A percentile compares a stretch with the other conserved stretches of the same genome.
Evolutionary conservation across 2,329 filamentous ascomycete species (phyloP).

Genomic region (Ascochyta lentis): DNA sequence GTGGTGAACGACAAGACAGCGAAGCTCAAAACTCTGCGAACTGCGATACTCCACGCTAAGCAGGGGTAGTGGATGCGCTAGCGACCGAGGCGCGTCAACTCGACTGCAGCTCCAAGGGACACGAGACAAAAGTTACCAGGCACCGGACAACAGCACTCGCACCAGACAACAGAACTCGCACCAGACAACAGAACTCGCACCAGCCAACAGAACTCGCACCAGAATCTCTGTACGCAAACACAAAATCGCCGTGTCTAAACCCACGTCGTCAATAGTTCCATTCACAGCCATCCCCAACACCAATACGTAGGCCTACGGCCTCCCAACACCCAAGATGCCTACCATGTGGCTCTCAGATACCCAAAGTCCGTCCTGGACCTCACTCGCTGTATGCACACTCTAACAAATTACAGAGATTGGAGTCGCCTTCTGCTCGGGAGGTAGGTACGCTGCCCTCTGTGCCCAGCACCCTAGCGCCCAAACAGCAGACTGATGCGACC

Average conservation of each 20-base stretch:
- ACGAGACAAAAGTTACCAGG: slow-evolving; percentile 14
- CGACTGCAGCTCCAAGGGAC: slow-evolving; percentile 9
- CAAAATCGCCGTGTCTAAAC: background rate
- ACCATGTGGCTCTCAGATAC: slow-evolving; percentile 96
- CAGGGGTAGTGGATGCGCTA: slow-evolving; percentile 23
- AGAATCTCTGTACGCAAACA: background rate
- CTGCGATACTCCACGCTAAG: slow-evolving; percentile 29
- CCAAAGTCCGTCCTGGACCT: slow-evolving; percentile 73
- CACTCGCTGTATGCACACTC: background rate
- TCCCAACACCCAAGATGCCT: slow-evolving; percentile 61
- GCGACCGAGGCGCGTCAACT: slow-evolving; percentile 15
- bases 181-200: background rate
- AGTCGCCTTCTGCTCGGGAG: slow-evolving; percentile 96
- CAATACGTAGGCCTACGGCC: background rate
- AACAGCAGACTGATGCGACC: slow-evolving; percentile 3
- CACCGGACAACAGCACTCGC: background rate
- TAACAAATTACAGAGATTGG: slow-evolving; percentile 74
- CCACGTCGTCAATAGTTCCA: background rate
- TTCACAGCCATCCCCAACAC: background rate
- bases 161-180: too few relatives aligned
- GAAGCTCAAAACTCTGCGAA: slow-evolving; percentile 27
- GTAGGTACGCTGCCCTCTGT: slow-evolving; percentile 64
- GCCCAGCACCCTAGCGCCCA: slow-evolving; percentile 26
- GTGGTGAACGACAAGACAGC: slow-evolving; percentile 1
- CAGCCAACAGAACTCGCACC: background rate